A percentile compares a stretch with the other conserved stretches of the same genome.
These are phyloP conservation scores for Eucalyptus pumila DNA, from an alignment of 345 rosid genomes.

Conservation along the genomic window DNA sequence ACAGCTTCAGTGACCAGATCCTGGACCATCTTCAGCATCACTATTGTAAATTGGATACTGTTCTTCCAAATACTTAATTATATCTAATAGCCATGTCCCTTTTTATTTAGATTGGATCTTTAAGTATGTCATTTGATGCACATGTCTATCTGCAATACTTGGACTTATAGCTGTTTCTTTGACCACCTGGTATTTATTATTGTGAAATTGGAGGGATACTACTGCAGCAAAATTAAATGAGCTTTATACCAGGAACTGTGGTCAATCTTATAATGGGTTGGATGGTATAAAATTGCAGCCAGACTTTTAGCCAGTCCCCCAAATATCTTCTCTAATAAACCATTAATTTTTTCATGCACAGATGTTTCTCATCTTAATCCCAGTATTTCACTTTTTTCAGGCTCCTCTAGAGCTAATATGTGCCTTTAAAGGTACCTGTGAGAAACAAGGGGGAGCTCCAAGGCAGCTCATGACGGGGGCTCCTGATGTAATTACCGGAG, in stretches of 20 bases:
- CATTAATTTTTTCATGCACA: neutral
- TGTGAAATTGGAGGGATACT: neutral
- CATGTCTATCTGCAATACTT: neutral
- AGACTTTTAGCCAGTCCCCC: neutral
- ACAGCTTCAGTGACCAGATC: conserved; percentile 35
- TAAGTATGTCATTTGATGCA: neutral
- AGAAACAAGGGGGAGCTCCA: conserved; percentile 35
- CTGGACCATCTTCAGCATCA: conserved; percentile 46
- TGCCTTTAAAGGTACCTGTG: conserved; percentile 74
- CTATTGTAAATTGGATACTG: conserved; percentile 43
- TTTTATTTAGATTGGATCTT: neutral
- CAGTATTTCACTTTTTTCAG: conserved; percentile 1
- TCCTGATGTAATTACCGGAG: conserved; percentile 13
- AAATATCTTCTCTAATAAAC: neutral
- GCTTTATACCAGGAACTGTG: neutral
- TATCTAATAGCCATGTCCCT: no score
- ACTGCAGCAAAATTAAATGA: neutral
- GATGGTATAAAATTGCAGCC: neutral
- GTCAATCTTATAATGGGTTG: neutral
- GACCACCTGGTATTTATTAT: neutral
- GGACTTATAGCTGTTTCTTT: neutral
- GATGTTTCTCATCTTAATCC: no score
- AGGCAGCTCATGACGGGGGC: conserved; percentile 61
- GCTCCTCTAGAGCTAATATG: conserved; percentile 34
- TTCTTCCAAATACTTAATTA: conserved; percentile 4